Base-by-base conservation (phyloP, 306 rosid genomes). In the Gastrolobium bilobum region DNA sequence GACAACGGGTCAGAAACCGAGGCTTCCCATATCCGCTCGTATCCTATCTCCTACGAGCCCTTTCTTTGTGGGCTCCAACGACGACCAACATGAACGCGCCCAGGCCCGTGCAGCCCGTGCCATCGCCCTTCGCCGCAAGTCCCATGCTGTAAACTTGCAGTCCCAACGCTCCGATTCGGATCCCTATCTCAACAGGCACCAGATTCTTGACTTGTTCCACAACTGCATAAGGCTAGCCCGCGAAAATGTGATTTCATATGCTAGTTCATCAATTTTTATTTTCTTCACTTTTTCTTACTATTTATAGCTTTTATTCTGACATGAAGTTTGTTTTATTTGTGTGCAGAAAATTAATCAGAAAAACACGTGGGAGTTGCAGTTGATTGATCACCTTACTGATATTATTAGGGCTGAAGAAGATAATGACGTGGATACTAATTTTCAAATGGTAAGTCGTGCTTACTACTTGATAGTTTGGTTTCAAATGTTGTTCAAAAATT, bases 341-440 rank as follows among this genome's bases (percentile, higher is more conserved):
- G 37, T 73, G 82, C 90, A 94, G 97, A 94, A 94, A 94, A 94
- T 92, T 47, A 94, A 94, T 87, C 96, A 94, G 85, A 90, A 89
- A 76, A 94, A 94, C 68, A 90, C 96, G 0, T 92, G 98, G 98
- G 96, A 94, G 77, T 85, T 94, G 82, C 77, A 85, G 73, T 86
- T 94, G 96, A 92, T 94, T 20, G 96, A 94, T 80, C 97, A 92
- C 69, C 85, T 94, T 58, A 81, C 91, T 15, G 93, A 92, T 59
- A 83, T 92, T 73, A 89, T 92, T 42, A 92, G 88, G 84, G 89
- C 66, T 53, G 96, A 89, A 71, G 89, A 89, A 63, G 94, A 92
- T 30, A 77, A 77, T 39, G 87, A 90, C 33, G 64, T 75, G 4
- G 92, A 94, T 80, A 92, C 97, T 10, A 89, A 94, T 78, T 94